phyloP scores from a whole-genome alignment of 2,329 filamentous ascomycete species.

The Fusarium cyanostomum region DNA sequence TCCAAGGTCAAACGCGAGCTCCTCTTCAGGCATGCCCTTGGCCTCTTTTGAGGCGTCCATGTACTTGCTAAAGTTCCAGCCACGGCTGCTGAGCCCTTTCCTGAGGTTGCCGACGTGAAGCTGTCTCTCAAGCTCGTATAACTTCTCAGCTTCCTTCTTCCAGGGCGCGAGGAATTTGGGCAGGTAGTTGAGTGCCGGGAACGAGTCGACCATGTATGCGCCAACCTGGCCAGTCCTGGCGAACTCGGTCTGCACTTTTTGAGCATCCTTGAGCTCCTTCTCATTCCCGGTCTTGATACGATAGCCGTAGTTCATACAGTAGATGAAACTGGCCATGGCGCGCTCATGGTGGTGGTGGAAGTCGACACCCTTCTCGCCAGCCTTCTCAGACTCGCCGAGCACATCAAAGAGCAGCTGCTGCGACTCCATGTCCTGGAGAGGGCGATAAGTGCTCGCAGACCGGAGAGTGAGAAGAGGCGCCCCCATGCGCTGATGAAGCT shows the following conservation, averaged over 20 bases:
- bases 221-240: conserved; percentile 44
- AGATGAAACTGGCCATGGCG: conserved; percentile 50
- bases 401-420: conserved; percentile 56
- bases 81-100: conserved; percentile 26
- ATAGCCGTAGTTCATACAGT: conserved; percentile 50
- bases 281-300: conserved; percentile 44
- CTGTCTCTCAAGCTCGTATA: conserved; percentile 48
- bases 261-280: conserved; percentile 36
- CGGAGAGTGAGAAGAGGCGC: conserved; percentile 45
- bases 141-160: conserved; percentile 46
- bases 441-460: conserved; percentile 49
- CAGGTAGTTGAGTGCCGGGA: conserved; percentile 54
- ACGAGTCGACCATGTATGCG: conserved; percentile 52
- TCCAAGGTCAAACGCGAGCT: conserved; percentile 48
- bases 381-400: conserved; percentile 38
- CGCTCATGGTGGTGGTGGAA: conserved; percentile 48
- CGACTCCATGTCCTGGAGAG: conserved; percentile 57
- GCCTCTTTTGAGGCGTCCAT: conserved; percentile 33
- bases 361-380: conserved; percentile 38
- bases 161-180: conserved; percentile 50
- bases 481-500: conserved; percentile 52
- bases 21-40: conserved; percentile 38
- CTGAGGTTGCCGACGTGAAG: conserved; percentile 43
- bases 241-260: conserved; percentile 41
- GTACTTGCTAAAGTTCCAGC: conserved; percentile 48